Percentiles rank a stretch among this genome's conserved stretches.
Conservation (phyloP, 2,329 filamentous ascomycete genomes). For the Stachybotrys chartarum region DNA sequence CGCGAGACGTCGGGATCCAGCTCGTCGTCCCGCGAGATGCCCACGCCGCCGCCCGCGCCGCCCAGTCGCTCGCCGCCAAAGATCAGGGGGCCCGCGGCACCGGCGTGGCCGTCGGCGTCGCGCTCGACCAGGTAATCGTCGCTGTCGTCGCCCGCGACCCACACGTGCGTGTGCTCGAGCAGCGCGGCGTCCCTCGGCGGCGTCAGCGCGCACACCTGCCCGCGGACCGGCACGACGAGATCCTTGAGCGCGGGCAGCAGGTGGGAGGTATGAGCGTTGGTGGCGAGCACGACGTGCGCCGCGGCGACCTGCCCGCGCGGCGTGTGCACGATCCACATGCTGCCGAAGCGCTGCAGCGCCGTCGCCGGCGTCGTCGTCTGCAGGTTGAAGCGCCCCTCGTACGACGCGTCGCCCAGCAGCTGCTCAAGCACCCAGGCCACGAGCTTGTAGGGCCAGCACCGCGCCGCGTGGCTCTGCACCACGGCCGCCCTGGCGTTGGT, state of each 20-base stretch:
- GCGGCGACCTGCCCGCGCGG: conserved; percentile 59
- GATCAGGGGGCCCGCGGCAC: conserved; percentile 38
- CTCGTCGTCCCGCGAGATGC: conserved; percentile 50
- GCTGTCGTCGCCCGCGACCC: conserved; percentile 42
- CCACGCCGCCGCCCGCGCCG: conserved; percentile 39
- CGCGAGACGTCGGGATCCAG: conserved; percentile 48
- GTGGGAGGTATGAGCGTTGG: conserved; percentile 76
- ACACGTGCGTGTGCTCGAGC: conserved; percentile 56
- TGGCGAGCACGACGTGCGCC: conserved; percentile 64
- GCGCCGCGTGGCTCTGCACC: conserved; percentile 57
- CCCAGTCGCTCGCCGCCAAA: conserved; percentile 61
- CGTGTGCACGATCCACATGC: conserved; percentile 58
- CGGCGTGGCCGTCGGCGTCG: conserved; percentile 40
- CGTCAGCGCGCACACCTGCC: conserved; percentile 61
- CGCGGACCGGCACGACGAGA: conserved; percentile 70
- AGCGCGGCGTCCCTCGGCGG: conserved; percentile 37
- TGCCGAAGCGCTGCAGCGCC: conserved; percentile 29
- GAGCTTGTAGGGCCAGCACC: conserved; percentile 79
- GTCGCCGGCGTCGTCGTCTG: conserved; percentile 67
- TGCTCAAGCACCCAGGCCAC: conserved; percentile 63
- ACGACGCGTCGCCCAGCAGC: conserved; percentile 33
- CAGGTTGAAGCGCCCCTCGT: conserved; percentile 52
- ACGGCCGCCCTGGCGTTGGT: conserved; percentile 55
- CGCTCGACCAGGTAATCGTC: conserved; percentile 71
- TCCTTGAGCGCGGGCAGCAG: conserved; percentile 62